Percentiles rank a stretch among this genome's conserved stretches.
Conservation (phyloP, 176 grass and related monocot species). For the Hsuehochloa calcarea region DNA sequence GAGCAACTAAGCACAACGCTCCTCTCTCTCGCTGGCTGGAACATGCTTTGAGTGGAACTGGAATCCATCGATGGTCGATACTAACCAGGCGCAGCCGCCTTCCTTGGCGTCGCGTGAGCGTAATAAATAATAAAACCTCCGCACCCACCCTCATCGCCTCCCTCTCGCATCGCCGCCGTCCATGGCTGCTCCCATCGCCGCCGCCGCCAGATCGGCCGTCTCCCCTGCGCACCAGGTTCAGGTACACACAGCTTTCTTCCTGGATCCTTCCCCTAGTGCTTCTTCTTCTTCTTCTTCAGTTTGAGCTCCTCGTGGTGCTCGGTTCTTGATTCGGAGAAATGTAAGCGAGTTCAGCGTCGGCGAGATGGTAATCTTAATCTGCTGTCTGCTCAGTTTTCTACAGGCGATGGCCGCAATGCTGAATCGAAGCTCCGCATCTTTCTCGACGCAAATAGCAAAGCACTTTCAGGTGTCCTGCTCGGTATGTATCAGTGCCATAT, state of each 20-base stretch:
- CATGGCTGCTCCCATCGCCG: slow-evolving; percentile 28
- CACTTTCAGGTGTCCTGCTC: slow-evolving; percentile 38
- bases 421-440: slow-evolving; percentile 13
- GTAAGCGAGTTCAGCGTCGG: neutral
- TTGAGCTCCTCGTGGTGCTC: neutral
- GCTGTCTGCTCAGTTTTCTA: neutral
- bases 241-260: slow-evolving; percentile 6
- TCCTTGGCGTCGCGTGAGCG: neutral
- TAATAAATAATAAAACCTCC: slow-evolving; percentile 26
- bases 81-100: neutral
- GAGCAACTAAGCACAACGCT: too few relatives aligned
- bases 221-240: slow-evolving; percentile 8
- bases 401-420: slow-evolving; percentile 30
- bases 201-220: slow-evolving; percentile 21
- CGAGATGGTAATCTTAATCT: neutral
- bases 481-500: slow-evolving; percentile 20
- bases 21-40: too few relatives aligned
- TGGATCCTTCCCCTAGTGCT: neutral
- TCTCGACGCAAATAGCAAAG: slow-evolving; percentile 29
- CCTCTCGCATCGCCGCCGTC: neutral
- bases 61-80: neutral
- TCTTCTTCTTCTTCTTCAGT: neutral
- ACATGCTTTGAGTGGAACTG: too few relatives aligned
- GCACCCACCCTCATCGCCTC: neutral
- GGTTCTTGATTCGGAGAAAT: slow-evolving; percentile 14